Evolutionary conservation across 2,329 filamentous ascomycete species (phyloP).

Genomic region (Aspergillus pseudoterreus): DNA sequence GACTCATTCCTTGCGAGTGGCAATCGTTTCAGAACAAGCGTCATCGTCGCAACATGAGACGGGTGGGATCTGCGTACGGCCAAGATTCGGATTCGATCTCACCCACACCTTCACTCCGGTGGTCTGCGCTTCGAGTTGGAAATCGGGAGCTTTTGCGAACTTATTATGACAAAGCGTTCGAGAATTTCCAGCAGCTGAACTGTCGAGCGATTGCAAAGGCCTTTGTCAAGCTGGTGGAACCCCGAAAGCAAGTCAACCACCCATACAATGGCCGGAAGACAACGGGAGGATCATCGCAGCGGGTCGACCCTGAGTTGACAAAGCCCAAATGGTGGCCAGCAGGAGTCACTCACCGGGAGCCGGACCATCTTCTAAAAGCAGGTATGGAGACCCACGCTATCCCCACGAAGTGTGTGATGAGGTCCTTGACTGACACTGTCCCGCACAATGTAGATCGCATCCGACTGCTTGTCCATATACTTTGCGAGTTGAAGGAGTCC

Average conservation of each 20-base stretch:
- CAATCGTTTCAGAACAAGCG: constrained; percentile 25
- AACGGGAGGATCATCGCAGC: constrained; percentile 18
- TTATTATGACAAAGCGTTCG: constrained; percentile 39
- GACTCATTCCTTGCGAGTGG: constrained; percentile 32
- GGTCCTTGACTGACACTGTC: not conserved
- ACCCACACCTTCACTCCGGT: constrained; percentile 17
- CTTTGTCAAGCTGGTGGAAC: constrained; percentile 42
- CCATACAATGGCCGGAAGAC: constrained; percentile 42
- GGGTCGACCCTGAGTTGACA: constrained; percentile 36
- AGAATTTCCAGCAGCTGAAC: constrained; percentile 39
- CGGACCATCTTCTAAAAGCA: constrained; percentile 42
- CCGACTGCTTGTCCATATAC: constrained; percentile 37
- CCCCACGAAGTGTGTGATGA: not conserved
- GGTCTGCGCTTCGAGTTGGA: constrained; percentile 26
- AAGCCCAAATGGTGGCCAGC: constrained; percentile 39
- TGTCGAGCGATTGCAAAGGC: constrained; percentile 41
- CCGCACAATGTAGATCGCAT: constrained; percentile 32
- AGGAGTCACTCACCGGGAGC: constrained; percentile 42
- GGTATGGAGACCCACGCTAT: constrained; percentile 26
- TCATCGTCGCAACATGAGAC: constrained; percentile 21
- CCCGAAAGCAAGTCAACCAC: constrained; percentile 42
- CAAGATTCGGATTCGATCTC: constrained; percentile 17
- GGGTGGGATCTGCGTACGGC: constrained; percentile 11
- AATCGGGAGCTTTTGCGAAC: constrained; percentile 23
- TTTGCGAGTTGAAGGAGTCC: constrained; percentile 34